Percentiles rank a stretch among this genome's conserved stretches.
phyloP scores from a whole-genome alignment of 495 filamentous ascomycete genomes.

The Xylaria cubensis region DNA sequence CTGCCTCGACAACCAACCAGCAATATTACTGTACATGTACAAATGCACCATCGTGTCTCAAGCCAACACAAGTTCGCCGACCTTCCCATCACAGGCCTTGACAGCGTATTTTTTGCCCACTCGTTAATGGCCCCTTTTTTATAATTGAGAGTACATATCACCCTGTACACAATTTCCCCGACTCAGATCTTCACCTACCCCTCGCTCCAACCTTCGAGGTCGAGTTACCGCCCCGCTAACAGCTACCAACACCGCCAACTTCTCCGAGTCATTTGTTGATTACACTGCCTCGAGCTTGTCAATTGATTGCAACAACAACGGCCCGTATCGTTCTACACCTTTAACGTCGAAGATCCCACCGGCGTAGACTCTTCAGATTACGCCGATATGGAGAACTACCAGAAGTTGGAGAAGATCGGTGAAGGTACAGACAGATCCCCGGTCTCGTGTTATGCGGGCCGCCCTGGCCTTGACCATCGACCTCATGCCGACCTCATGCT shows the following conservation, averaged over 20 bases:
- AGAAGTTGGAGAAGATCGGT: conserved; percentile 99
- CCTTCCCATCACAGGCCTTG: conserved; percentile 3
- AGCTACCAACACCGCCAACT: conserved; percentile 2
- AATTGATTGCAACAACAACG: neutral
- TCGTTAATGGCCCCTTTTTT: conserved; percentile 1
- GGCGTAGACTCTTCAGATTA: neutral
- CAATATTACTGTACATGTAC: neutral
- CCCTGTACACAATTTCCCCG: neutral
- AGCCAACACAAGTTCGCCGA: conserved; percentile 6
- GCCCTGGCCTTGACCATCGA: neutral
- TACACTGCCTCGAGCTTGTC: neutral
- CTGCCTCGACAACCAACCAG: conserved; percentile 28
- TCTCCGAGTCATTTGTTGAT: neutral
- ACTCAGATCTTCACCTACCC: conserved; percentile 28
- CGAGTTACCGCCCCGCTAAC: conserved; percentile 30
- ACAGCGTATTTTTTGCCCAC: conserved; percentile 4
- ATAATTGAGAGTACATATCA: neutral
- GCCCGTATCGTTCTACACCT: neutral
- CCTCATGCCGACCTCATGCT: neutral
- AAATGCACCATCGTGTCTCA: conserved; percentile 14
- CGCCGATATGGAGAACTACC: conserved; percentile 91
- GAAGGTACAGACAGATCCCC: conserved; percentile 69
- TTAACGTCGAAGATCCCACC: conserved; percentile 24
- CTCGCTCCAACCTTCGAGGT: conserved; percentile 27
- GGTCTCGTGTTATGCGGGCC: neutral